Conservation (phyloP, 2,329 filamentous ascomycete species). For the Pseudogymnoascus sp. region DNA sequence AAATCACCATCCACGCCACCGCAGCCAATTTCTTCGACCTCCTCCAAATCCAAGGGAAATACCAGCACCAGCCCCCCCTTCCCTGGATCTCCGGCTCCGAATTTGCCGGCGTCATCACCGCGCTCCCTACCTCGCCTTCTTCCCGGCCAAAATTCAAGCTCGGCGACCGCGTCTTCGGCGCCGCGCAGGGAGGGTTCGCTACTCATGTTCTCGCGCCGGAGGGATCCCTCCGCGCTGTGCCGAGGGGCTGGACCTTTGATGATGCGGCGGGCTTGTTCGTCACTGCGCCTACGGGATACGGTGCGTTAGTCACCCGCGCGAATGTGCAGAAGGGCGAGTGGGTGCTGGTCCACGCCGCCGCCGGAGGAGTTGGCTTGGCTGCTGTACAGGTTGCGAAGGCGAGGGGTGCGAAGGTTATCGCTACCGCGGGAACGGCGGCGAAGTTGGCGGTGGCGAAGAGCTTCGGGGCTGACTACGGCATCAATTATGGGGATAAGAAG, state of each 20-base stretch:
- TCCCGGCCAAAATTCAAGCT: conserved; percentile 58
- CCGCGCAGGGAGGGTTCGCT: conserved; percentile 78
- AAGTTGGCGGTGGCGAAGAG: conserved; percentile 73
- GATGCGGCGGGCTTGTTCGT: conserved; percentile 88
- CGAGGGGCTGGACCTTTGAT: conserved; percentile 72
- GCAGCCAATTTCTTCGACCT: conserved; percentile 98
- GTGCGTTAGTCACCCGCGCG: conserved; percentile 71
- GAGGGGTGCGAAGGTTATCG: conserved; percentile 84
- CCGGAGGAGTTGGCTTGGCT: conserved; percentile 83
- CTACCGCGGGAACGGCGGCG: conserved; percentile 73
- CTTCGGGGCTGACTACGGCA: conserved; percentile 78
- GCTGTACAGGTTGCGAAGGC: conserved; percentile 94
- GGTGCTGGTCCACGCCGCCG: conserved; percentile 87
- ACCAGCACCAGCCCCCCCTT: conserved; percentile 80
- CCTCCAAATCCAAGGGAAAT: conserved; percentile 90
- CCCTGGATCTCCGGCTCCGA: conserved; percentile 85
- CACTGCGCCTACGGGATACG: conserved; percentile 86
- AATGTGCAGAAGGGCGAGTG: conserved; percentile 72
- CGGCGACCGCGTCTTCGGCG: conserved; percentile 82
- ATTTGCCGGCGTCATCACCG: conserved; percentile 73
- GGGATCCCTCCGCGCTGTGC: conserved; percentile 63
- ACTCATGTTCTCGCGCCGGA: conserved; percentile 66
- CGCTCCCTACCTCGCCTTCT: conserved; percentile 47
- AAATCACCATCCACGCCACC: conserved; percentile 78
- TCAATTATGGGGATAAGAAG: conserved; percentile 65